Evolutionary conservation across 2,329 filamentous ascomycete species (phyloP).

Genomic region (Ceratocystis cacaofunesta): DNA sequence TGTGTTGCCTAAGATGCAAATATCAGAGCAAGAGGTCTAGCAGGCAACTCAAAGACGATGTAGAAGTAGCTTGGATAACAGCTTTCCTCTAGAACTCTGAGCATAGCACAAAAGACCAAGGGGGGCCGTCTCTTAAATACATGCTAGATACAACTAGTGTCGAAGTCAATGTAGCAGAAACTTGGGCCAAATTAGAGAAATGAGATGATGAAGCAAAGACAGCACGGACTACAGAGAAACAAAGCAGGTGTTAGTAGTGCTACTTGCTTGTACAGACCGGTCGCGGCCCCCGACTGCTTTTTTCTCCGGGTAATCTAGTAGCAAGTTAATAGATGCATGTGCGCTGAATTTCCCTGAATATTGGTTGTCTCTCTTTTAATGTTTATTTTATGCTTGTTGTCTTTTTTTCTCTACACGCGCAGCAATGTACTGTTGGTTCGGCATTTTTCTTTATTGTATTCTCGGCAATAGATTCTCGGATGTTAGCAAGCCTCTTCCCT

Average conservation of each 20-base stretch:
- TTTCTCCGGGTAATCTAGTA: not conserved
- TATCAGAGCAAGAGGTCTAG: not conserved
- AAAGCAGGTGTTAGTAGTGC: not conserved
- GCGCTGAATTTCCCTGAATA: not conserved
- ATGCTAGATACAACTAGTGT: not conserved
- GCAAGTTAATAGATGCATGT: not conserved
- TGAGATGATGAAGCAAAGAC: not conserved
- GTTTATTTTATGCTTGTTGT: not conserved
- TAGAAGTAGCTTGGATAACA: not conserved
- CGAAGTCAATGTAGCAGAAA: not conserved
- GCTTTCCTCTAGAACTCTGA: not conserved
- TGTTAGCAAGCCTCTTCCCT: not conserved
- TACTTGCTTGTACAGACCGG: not conserved
- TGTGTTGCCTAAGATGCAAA: not conserved
- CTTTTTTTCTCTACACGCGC: too few relatives aligned
- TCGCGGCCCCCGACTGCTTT: not conserved
- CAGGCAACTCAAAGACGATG: not conserved
- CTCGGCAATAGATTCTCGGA: too few relatives aligned
- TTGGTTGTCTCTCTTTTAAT: not conserved
- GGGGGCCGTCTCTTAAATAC: not conserved
- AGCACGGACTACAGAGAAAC: not conserved
- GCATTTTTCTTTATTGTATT: too few relatives aligned
- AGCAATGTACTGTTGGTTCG: too few relatives aligned
- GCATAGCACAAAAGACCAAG: not conserved
- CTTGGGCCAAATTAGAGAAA: not conserved